These are phyloP conservation scores for Flaveria brownii DNA, from an alignment of 129 eudicot species.

Conservation along the genomic window DNA sequence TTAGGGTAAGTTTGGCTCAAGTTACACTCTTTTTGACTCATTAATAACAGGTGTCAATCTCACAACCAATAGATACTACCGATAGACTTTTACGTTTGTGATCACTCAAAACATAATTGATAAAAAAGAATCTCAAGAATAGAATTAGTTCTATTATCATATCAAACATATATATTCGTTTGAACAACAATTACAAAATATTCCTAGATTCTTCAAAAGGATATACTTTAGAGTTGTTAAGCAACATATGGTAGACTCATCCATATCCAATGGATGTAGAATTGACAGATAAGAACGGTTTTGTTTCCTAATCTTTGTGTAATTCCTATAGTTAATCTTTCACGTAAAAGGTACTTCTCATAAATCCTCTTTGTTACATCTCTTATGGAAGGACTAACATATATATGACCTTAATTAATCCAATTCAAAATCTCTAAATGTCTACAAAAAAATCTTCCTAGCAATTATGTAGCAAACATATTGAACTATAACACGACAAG, in stretches of 20 bases:
- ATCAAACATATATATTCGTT: slow-evolving; percentile 24
- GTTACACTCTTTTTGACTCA: background rate
- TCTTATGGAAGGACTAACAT: no score
- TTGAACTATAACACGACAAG: background rate
- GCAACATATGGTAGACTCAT: background rate
- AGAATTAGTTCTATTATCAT: slow-evolving; percentile 25
- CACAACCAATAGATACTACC: background rate
- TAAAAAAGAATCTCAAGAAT: slow-evolving; percentile 17
- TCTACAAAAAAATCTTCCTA: background rate
- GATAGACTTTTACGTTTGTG: background rate
- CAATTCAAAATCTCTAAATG: background rate
- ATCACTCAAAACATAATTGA: background rate
- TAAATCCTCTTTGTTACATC: background rate
- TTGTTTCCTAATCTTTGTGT: background rate
- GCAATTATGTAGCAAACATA: background rate
- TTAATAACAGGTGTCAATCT: slow-evolving; percentile 7
- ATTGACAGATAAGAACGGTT: background rate
- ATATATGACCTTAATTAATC: background rate
- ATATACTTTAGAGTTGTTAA: slow-evolving; percentile 8
- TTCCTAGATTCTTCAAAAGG: background rate
- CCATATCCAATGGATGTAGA: background rate
- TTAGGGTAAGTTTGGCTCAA: slow-evolving; percentile 2
- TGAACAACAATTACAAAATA: background rate
- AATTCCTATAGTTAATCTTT: background rate
- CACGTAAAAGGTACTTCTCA: background rate